Evolutionary conservation across 2,329 filamentous ascomycete genomes (phyloP).

Genomic region (Zasmidium cellare): DNA sequence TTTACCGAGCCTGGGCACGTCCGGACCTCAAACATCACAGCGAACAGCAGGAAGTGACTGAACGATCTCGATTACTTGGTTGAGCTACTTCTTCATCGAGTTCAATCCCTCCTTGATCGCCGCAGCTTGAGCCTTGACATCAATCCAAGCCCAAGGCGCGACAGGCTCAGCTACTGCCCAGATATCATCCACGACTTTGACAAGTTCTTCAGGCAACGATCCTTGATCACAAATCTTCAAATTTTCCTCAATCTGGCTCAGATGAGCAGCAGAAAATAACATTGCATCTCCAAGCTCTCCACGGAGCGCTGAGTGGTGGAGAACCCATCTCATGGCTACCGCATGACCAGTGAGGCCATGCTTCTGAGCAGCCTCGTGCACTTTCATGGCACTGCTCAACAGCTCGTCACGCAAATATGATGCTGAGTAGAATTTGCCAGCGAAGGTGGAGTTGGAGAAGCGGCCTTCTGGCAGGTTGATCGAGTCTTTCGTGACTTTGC

Average conservation of each 20-base stretch:
- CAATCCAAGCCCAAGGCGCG: background rate
- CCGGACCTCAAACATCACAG: conserved; percentile 28
- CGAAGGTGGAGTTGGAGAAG: background rate
- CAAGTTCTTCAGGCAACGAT: background rate
- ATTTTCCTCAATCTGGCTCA: background rate
- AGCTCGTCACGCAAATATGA: background rate
- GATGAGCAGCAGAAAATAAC: background rate
- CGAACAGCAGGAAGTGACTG: conserved; percentile 39
- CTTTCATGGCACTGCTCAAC: background rate
- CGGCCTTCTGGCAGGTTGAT: background rate
- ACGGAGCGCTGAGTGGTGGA: background rate
- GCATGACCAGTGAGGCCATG: background rate
- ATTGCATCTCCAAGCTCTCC: background rate
- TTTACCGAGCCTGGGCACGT: conserved; percentile 9
- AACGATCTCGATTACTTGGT: conserved; percentile 33
- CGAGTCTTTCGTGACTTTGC: background rate
- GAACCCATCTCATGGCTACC: background rate
- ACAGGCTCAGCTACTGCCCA: background rate
- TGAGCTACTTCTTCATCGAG: conserved; percentile 2
- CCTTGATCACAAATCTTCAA: background rate
- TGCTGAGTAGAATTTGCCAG: background rate
- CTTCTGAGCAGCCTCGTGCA: background rate
- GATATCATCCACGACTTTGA: background rate
- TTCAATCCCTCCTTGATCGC: background rate
- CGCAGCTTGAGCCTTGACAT: background rate